Conservation (phyloP, 305 asterid genomes). For the Striga hermonthica region DNA sequence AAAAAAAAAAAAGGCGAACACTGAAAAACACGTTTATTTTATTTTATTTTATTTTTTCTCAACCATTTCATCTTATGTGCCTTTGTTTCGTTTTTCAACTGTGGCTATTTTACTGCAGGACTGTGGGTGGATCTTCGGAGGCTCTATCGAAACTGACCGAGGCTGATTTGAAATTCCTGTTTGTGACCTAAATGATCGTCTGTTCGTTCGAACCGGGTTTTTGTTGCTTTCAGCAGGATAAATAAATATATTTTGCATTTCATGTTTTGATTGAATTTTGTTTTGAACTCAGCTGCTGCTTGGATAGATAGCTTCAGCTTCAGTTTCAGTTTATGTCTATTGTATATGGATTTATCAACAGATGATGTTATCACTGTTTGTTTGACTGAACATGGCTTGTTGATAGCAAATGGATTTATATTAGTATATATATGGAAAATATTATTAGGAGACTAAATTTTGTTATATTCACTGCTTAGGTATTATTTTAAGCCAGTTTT, state of each 20-base stretch:
- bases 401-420: too few relatives aligned
- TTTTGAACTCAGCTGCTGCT: slow-evolving; percentile 20
- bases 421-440: too few relatives aligned
- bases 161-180: slow-evolving; percentile 79
- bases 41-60: too few relatives aligned
- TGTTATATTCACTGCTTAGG: too few relatives aligned
- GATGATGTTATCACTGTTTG: too few relatives aligned
- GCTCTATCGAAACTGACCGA: slow-evolving; percentile 75
- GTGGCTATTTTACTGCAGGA: slow-evolving; percentile 48
- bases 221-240: slow-evolving; percentile 17
- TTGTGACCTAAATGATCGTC: slow-evolving; percentile 41
- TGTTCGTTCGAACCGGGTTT: neutral
- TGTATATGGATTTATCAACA: too few relatives aligned
- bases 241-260: neutral
- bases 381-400: too few relatives aligned
- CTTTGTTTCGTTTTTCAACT: neutral
- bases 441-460: too few relatives aligned
- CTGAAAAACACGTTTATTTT: too few relatives aligned
- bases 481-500: too few relatives aligned
- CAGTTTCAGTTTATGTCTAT: neutral
- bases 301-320: neutral
- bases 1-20: too few relatives aligned
- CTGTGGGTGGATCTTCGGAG: slow-evolving; percentile 82
- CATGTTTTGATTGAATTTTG: slow-evolving; percentile 3
- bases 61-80: too few relatives aligned